Evolutionary conservation across 1,139 yeast genomes (phyloP).

Genomic region (Hemisphaericaspora xylanilytica): DNA sequence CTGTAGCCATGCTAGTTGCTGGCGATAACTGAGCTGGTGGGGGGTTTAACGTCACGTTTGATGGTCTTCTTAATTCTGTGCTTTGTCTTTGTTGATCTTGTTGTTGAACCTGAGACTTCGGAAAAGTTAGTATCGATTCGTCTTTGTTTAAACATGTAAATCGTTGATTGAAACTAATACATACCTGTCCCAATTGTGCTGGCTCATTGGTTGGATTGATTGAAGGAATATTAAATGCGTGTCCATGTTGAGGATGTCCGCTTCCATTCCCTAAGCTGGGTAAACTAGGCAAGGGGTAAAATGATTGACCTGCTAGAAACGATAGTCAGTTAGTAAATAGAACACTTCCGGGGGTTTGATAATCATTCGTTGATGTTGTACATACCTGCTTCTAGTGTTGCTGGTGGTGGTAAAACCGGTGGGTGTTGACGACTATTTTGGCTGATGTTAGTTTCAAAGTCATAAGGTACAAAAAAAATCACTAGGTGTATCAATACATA

Average conservation of each 20-base stretch:
- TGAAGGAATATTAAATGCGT: slow-evolving; percentile 47
- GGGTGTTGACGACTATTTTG: slow-evolving; percentile 45
- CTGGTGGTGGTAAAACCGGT: slow-evolving; percentile 58
- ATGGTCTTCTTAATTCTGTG: slow-evolving; percentile 27
- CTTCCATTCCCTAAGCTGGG: slow-evolving; percentile 49
- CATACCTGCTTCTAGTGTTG: slow-evolving; percentile 50
- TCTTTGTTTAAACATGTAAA: not conserved
- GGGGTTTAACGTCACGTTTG: slow-evolving; percentile 21
- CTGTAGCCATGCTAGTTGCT: slow-evolving; percentile 19
- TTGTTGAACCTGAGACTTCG: slow-evolving; percentile 11
- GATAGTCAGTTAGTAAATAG: slow-evolving; percentile 17
- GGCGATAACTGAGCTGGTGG: slow-evolving; percentile 27
- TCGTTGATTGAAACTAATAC: slow-evolving; percentile 14
- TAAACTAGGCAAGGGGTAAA: slow-evolving; percentile 51
- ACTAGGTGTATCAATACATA: too few species aligned
- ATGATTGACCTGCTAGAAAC: slow-evolving; percentile 44
- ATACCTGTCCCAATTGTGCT: slow-evolving; percentile 26
- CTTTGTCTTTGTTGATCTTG: slow-evolving; percentile 24
- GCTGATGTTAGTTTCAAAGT: slow-evolving; percentile 32
- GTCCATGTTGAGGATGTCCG: slow-evolving; percentile 37
- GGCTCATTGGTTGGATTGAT: slow-evolving; percentile 35
- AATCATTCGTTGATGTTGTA: slow-evolving; percentile 12
- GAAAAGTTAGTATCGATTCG: slow-evolving; percentile 9
- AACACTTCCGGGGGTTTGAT: not conserved
- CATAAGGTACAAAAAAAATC: too few species aligned